Evolutionary conservation across 169 alveolate species (phyloP).

Genomic region (Perkinsus marinus): DNA sequence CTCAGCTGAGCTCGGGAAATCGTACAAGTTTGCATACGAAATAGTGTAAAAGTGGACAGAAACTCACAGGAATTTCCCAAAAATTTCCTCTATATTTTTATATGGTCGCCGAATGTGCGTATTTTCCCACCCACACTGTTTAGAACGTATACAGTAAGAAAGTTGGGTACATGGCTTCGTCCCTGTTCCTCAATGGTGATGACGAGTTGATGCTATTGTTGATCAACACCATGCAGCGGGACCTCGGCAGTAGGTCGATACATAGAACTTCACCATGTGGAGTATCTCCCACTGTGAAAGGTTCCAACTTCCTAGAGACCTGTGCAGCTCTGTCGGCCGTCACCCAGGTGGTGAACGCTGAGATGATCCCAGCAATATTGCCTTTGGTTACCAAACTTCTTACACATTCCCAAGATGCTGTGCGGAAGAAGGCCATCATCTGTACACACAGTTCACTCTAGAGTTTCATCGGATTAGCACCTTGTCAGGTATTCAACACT

Average conservation of each 20-base stretch:
- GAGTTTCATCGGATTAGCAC: constrained; percentile 21
- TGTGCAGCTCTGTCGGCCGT: constrained; percentile 69
- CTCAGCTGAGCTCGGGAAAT: too few relatives aligned
- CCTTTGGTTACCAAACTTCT: constrained; percentile 59
- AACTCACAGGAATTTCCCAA: too few relatives aligned
- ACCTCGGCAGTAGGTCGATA: constrained; percentile 9
- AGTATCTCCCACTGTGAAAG: constrained; percentile 21
- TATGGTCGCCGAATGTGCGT: too few relatives aligned
- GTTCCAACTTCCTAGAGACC: constrained; percentile 62
- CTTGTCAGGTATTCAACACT: background rate
- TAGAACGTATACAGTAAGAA: background rate
- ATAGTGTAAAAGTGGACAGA: too few relatives aligned
- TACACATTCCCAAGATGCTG: constrained; percentile 66
- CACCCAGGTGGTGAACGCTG: constrained; percentile 60
- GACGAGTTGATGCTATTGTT: constrained; percentile 71
- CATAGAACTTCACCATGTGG: background rate
- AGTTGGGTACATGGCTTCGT: constrained; percentile 80
- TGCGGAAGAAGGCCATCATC: constrained; percentile 77
- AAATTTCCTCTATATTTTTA: too few relatives aligned
- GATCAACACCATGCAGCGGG: constrained; percentile 77
- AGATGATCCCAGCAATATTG: constrained; percentile 64
- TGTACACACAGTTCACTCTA: constrained; percentile 26
- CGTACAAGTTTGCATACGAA: too few relatives aligned
- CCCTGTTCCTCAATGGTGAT: constrained; percentile 63
- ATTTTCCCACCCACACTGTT: too few relatives aligned